Base-by-base conservation (phyloP, 169 alveolate species). In the Cryptosporidium ryanae region DNA sequence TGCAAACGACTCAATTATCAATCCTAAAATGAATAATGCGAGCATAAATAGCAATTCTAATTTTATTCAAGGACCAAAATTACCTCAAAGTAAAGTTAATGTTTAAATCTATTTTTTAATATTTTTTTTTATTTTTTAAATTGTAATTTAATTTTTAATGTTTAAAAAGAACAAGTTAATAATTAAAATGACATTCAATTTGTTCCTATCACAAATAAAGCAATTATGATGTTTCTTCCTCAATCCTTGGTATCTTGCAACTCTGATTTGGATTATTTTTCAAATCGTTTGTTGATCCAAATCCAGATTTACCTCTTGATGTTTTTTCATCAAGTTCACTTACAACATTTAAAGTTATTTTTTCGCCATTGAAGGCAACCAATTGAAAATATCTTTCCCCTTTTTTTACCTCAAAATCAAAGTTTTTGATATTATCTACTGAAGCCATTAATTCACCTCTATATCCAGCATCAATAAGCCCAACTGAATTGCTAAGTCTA, bases 401-500 rank as follows among this genome's bases (percentile, higher is more conserved):
- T 65, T 65, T 84, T 84, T 94, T 93, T 15, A 95, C 93, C 10
- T 93, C 89, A 92, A 93, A 94, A n/a, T 91, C 95, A 65, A 82
- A 91, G 29, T 90, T 82, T 71, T 95, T 94, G 65, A 95, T 95
- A 90, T 95, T 95, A 87, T 95, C 98, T 21, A 95, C 94, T 17
- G 97, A 94, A 7, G 96, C 94, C 18, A 93, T 82, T 21, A 95
- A 46, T 84, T 95, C 98, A 7, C 98, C 98, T 61, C 98, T 90
- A 66, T 94, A 95, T 10, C 97, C 97, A 65, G 98, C 95, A 83
- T 95, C 98, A 48, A 95, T 95, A 49, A 95, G 82, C 7, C 98
- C 98, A 27, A 95, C 96, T 13, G 97, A 94, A 76, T 95, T 95
- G 34, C 96, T 93, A 23, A 95, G 91, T 63, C 98, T 70, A 23